Evolutionary conservation across 108 stramenopile genomes (phyloP).

Genomic region (Mayamaea pseudoterrestris): DNA sequence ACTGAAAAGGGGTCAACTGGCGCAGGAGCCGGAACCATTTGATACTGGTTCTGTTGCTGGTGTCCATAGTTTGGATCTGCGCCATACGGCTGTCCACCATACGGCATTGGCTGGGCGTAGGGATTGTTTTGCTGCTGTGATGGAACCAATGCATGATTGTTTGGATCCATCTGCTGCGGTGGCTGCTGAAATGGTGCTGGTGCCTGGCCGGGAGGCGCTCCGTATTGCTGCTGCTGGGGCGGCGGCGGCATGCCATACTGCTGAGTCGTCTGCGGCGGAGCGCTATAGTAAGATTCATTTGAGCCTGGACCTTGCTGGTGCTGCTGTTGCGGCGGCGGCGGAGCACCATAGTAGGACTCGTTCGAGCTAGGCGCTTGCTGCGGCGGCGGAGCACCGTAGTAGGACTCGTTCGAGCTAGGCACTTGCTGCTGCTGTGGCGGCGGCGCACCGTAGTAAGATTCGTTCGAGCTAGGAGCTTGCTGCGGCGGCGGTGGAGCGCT

Average conservation of each 20-base stretch:
- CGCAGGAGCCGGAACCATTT: conserved; percentile 8
- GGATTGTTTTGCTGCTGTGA: conserved; percentile 41
- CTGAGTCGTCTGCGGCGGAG: neutral
- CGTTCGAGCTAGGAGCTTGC: neutral
- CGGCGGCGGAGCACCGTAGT: conserved; percentile 11
- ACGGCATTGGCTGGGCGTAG: conserved; percentile 5
- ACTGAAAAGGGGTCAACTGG: conserved; percentile 44
- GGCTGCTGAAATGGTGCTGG: conserved; percentile 1
- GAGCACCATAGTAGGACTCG: neutral
- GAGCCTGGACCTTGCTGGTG: neutral
- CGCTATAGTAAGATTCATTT: neutral
- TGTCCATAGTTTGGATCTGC: conserved; percentile 5
- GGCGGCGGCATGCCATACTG: neutral
- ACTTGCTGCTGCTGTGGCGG: conserved; percentile 14
- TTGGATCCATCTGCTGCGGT: conserved; percentile 3
- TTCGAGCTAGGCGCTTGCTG: neutral
- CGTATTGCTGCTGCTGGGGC: conserved; percentile 7
- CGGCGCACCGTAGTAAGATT: neutral
- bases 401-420: conserved; percentile 16
- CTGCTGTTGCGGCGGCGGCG: neutral
- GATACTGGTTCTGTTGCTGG: conserved; percentile 2
- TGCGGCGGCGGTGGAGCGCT: conserved; percentile 9
- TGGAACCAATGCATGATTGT: conserved; percentile 42
- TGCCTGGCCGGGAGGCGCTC: conserved; percentile 13
- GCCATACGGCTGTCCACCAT: conserved; percentile 10